Evolutionary conservation across 371 early-diverging fungal species (phyloP).

Genomic region (Mortierella sp.): DNA sequence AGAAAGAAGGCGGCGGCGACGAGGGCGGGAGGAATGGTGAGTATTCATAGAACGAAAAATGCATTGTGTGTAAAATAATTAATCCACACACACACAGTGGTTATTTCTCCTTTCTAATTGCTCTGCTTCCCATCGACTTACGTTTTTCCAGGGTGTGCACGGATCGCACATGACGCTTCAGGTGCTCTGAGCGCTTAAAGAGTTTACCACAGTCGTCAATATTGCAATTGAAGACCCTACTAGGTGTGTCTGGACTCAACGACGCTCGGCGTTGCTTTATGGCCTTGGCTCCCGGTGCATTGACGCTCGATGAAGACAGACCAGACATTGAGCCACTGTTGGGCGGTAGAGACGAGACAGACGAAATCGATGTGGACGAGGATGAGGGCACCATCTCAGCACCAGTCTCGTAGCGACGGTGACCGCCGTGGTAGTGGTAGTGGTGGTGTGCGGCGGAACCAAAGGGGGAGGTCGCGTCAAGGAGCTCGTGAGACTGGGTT

Average conservation of each 20-base stretch:
- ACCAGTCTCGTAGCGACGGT: conserved; percentile 23
- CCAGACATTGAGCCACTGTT: not conserved
- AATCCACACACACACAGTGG: too few relatives aligned
- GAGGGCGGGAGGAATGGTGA: not conserved
- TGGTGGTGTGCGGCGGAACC: not conserved
- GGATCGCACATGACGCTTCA: conserved; percentile 76
- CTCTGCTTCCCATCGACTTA: conserved; percentile 53
- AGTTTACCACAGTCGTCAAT: conserved; percentile 70
- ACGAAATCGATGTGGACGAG: conserved; percentile 48
- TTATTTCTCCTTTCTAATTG: not conserved
- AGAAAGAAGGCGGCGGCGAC: not conserved
- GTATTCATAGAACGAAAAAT: conserved; percentile 10
- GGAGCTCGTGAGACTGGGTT: conserved; percentile 40
- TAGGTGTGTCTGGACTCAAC: conserved; percentile 30
- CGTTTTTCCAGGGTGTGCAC: conserved; percentile 78
- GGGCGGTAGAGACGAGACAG: conserved; percentile 26
- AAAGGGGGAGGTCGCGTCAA: conserved; percentile 12
- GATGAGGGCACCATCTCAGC: conserved; percentile 39
- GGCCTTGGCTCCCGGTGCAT: not conserved
- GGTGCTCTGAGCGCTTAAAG: conserved; percentile 78
- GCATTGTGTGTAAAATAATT: too few relatives aligned
- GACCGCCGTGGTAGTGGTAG: not conserved
- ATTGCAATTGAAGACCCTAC: conserved; percentile 58
- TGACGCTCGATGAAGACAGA: not conserved
- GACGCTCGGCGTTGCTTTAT: conserved; percentile 47